phyloP scores from a whole-genome alignment of 108 stramenopile genomes.

The Skeletonema marinoi region DNA sequence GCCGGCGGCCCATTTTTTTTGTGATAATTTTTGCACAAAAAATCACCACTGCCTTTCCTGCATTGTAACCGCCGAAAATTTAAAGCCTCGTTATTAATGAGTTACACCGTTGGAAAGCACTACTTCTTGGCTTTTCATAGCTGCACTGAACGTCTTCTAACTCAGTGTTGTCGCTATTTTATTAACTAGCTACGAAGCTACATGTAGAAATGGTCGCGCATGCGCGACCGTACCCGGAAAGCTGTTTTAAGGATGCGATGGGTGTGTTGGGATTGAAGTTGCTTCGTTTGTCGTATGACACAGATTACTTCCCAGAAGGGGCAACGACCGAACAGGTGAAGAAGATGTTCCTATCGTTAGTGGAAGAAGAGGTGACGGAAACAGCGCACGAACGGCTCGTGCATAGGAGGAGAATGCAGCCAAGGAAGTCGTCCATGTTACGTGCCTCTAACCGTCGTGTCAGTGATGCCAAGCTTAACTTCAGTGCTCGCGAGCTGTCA shows the following conservation, averaged over 20 bases:
- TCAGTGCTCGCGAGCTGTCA: background rate
- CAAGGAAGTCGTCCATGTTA: conserved; percentile 24
- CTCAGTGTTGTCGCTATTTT: too few relatives aligned
- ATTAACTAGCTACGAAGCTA: too few relatives aligned
- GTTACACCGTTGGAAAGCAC: too few relatives aligned
- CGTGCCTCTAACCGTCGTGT: conserved; percentile 26
- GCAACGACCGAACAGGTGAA: conserved; percentile 10
- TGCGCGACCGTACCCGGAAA: too few relatives aligned
- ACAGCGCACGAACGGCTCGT: background rate
- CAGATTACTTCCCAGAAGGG: conserved; percentile 18
- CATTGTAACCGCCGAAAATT: too few relatives aligned
- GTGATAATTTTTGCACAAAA: too few relatives aligned
- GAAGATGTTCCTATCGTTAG: conserved; percentile 1
- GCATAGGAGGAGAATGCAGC: conserved; percentile 7
- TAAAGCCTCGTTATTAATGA: too few relatives aligned
- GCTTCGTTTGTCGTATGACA: conserved; percentile 22
- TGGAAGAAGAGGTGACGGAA: conserved; percentile 18
- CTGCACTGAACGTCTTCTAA: too few relatives aligned
- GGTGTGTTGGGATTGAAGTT: conserved; percentile 39
- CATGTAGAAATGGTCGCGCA: too few relatives aligned
- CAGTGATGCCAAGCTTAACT: conserved; percentile 25
- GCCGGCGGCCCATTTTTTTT: too few relatives aligned
- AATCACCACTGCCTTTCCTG: too few relatives aligned
- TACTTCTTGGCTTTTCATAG: too few relatives aligned
- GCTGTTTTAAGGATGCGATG: conserved; percentile 30